These are phyloP conservation scores for Tylopilus sp. DNA, from an alignment of 1,284 basidiomycete species.

Conservation along the genomic window DNA sequence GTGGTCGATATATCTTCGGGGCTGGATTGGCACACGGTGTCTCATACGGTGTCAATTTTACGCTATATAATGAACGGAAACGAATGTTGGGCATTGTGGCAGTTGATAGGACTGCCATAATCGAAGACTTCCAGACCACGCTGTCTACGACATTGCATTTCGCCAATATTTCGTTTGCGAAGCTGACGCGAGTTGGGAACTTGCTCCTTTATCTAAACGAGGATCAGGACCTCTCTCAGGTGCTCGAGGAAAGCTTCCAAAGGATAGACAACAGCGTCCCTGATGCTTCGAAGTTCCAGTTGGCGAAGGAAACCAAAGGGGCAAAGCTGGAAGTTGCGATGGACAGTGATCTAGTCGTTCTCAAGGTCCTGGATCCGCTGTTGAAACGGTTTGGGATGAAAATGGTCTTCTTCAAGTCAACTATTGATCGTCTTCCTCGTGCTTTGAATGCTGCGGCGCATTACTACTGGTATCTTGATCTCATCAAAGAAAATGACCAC, in stretches of 20 bases:
- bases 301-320: slow-evolving; percentile 1
- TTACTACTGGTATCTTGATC: slow-evolving; percentile 36
- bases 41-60: slow-evolving; percentile 19
- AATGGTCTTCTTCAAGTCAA: not conserved
- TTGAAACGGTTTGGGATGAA: slow-evolving; percentile 21
- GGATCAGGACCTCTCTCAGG: not conserved
- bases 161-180: slow-evolving; percentile 14
- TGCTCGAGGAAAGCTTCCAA: slow-evolving; percentile 10
- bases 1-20: slow-evolving; percentile 13
- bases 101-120: slow-evolving; percentile 14
- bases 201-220: slow-evolving; percentile 16
- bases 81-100: not conserved
- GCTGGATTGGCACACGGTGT: slow-evolving; percentile 33
- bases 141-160: not conserved
- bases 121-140: slow-evolving; percentile 30
- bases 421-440: slow-evolving; percentile 4
- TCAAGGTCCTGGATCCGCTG: slow-evolving; percentile 25
- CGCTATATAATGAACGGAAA: slow-evolving; percentile 18
- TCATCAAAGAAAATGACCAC: slow-evolving; percentile 10
- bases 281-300: not conserved
- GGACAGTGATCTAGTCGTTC: slow-evolving; percentile 4
- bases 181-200: slow-evolving; percentile 21
- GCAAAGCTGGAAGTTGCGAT: slow-evolving; percentile 23
- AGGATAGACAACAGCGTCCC: not conserved
- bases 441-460: slow-evolving; percentile 24